Evolutionary conservation across 257 asterid genomes (phyloP).

Genomic region (Solanum raphanifolium): DNA sequence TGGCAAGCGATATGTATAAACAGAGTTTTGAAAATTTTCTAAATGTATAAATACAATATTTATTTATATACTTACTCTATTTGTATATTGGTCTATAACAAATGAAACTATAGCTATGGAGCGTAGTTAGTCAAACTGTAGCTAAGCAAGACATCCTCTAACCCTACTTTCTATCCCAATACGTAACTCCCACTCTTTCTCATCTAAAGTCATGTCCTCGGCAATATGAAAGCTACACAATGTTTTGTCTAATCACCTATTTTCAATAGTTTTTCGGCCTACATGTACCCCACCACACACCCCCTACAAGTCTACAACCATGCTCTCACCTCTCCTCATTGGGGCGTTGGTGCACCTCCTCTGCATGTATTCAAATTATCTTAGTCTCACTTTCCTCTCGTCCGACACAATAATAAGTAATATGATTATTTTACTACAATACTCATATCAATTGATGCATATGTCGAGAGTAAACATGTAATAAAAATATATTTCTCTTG

Average conservation of each 20-base stretch:
- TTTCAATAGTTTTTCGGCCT: too few species aligned
- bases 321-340: fast-evolving
- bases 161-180: neutral
- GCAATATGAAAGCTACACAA: too few species aligned
- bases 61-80: too few species aligned
- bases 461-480: neutral
- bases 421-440: too few species aligned
- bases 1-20: neutral
- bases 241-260: too few species aligned
- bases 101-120: too few species aligned
- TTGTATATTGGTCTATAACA: too few species aligned
- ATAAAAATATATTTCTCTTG: neutral
- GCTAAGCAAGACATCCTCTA: neutral
- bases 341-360: neutral
- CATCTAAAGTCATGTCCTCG: neutral
- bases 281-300: neutral
- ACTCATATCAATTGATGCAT: too few species aligned
- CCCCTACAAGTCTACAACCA: neutral
- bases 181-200: fast-evolving
- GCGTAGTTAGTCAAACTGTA: too few species aligned
- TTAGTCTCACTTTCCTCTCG: neutral
- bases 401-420: neutral
- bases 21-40: too few species aligned
- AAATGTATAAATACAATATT: too few species aligned
- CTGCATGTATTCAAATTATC: neutral